Evolutionary conservation across 2,329 filamentous ascomycete genomes (phyloP).

Genomic region (Fusarium clavum): DNA sequence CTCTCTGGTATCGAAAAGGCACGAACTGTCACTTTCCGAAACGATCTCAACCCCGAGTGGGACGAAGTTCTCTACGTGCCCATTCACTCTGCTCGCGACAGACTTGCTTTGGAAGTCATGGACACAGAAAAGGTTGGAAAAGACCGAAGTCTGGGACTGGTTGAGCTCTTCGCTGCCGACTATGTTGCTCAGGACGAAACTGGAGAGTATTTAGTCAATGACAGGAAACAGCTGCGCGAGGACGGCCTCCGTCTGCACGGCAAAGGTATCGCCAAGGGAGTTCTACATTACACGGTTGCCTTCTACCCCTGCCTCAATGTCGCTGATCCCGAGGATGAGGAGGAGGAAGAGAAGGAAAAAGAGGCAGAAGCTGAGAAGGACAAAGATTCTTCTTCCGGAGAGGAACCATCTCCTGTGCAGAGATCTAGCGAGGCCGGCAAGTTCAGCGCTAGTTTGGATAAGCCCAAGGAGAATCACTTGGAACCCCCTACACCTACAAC

Average conservation of each 20-base stretch:
- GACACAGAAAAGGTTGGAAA: conserved; percentile 93
- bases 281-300: conserved; percentile 81
- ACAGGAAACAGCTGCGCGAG: conserved; percentile 75
- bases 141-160: conserved; percentile 85
- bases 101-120: conserved; percentile 92
- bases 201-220: conserved; percentile 84
- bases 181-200: conserved; percentile 82
- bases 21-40: conserved; percentile 94
- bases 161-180: conserved; percentile 82
- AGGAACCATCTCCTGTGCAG: conserved; percentile 25
- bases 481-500: conserved; percentile 52
- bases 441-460: conserved; percentile 55
- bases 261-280: conserved; percentile 80
- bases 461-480: conserved; percentile 38
- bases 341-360: conserved; percentile 62
- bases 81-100: conserved; percentile 85
- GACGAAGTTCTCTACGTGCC: conserved; percentile 96
- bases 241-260: conserved; percentile 80
- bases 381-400: conserved; percentile 31
- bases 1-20: conserved; percentile 91
- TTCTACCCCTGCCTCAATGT: conserved; percentile 93
- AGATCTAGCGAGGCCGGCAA: conserved; percentile 56
- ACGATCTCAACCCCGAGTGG: conserved; percentile 94
- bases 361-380: conserved; percentile 40
- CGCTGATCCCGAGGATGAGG: conserved; percentile 88